Evolutionary conservation across 306 rosid species (phyloP).

Genomic region (Dryas octopetala): DNA sequence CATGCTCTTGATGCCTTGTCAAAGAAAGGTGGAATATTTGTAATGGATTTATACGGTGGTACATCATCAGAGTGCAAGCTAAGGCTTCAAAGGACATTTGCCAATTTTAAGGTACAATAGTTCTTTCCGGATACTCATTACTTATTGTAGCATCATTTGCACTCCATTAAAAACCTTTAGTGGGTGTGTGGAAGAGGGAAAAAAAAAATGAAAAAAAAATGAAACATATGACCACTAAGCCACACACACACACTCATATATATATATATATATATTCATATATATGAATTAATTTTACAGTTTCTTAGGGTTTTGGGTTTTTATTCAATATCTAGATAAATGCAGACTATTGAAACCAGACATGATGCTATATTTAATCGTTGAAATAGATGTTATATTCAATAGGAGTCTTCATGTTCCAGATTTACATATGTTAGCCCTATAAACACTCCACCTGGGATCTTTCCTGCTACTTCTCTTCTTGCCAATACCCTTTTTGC

Average conservation of each 20-base stretch:
- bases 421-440: not conserved
- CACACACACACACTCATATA: too few species aligned
- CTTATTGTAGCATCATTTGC: constrained; percentile 16
- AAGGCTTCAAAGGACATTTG: constrained; percentile 78
- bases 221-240: not conserved
- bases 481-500: not conserved
- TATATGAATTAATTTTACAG: not conserved
- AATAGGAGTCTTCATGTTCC: not conserved
- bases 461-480: not conserved
- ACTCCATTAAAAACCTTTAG: not conserved
- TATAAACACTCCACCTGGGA: not conserved
- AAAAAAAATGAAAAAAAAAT: not conserved
- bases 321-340: not conserved
- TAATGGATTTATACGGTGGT: constrained; percentile 95
- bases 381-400: not conserved
- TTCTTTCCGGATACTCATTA: constrained; percentile 17
- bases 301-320: not conserved
- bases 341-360: not conserved
- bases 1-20: constrained; percentile 66
- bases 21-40: constrained; percentile 77
- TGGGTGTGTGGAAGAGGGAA: not conserved
- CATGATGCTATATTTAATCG: not conserved
- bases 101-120: constrained; percentile 74
- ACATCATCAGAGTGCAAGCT: constrained; percentile 78
- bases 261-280: not conserved